These are phyloP conservation scores for Lathyrus oleraceus DNA, from an alignment of 306 rosid species.

Conservation along the genomic window DNA sequence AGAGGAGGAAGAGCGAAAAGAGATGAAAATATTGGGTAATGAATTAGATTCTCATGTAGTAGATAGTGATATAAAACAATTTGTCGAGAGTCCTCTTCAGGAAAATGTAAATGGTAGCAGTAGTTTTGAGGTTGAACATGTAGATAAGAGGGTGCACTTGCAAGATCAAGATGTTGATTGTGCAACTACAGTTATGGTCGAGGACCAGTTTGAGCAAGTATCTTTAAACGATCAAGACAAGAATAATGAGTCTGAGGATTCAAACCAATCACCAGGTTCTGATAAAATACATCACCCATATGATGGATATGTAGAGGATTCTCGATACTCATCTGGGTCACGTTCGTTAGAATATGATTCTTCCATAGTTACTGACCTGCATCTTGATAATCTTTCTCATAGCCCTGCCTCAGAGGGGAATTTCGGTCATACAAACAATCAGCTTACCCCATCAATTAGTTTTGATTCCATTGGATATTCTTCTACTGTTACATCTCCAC, in stretches of 20 bases:
- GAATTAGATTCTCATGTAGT: slow-evolving; percentile 44
- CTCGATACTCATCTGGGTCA: slow-evolving; percentile 48
- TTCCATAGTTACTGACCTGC: slow-evolving; percentile 49
- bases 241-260: slow-evolving; percentile 44
- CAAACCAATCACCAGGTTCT: slow-evolving; percentile 58
- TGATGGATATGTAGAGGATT: slow-evolving; percentile 58
- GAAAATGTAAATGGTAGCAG: slow-evolving; percentile 41
- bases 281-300: slow-evolving; percentile 49
- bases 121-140: slow-evolving; percentile 39
- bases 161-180: slow-evolving; percentile 47
- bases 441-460: slow-evolving; percentile 57
- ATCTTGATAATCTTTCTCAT: slow-evolving; percentile 47
- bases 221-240: slow-evolving; percentile 83
- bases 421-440: slow-evolving; percentile 44
- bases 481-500: slow-evolving; percentile 54
- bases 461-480: slow-evolving; percentile 76
- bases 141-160: slow-evolving; percentile 36
- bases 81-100: slow-evolving; percentile 39
- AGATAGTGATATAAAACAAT: slow-evolving; percentile 46
- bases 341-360: slow-evolving; percentile 49
- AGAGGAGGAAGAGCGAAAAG: slow-evolving; percentile 75
- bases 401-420: slow-evolving; percentile 57
- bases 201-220: slow-evolving; percentile 88
- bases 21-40: slow-evolving; percentile 43
- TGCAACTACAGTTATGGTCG: slow-evolving; percentile 50